Base-by-base conservation (phyloP, 441 rosid genomes). In the Mallotus repandus region DNA sequence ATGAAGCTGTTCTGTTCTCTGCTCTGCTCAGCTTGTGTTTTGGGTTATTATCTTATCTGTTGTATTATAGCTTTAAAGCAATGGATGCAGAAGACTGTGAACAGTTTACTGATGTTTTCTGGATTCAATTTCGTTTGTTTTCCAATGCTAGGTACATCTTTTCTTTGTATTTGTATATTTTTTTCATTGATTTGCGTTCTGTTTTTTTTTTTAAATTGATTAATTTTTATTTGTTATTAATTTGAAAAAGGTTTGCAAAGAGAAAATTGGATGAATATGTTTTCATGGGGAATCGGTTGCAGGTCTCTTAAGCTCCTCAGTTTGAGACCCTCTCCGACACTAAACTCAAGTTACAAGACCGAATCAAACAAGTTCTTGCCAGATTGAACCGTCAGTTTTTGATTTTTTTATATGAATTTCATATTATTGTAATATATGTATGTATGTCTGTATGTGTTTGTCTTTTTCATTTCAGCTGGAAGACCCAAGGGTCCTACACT, bases 81-180 rank as follows among this genome's bases (percentile, higher is more conserved):
- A 96, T 96, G 99, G 97, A 96, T 82, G 97, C 89, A 0, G 99
- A 93, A 83, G 98, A 90, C 4, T 91, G 93, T 68, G 94, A 82
- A 55, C 84, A 77, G 49, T 91, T 88, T 69, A 96, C 96, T 3
- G 96, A 93, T 85, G 98, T 93, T 43, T 91, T 87, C 72, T 89
- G 96, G 92, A 86, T 91, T 80, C 86, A 96, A 71, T 93, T 93
- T 64, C 81, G 71, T 75, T 84, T 86, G 49, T 52, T 84, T 60
- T 74, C 86, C 83, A 93, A 91, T 56, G 90, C 94, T 19, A 93
- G 97, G 98, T 93, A 66, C 68, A 56, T 79, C 41, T n/a, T 16
- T 16, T 14, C 41, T 32, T 32, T 53, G 13, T 35, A 19, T 65
- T 35, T 35, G 22, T 53, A 6, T 10, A 5, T 60, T 48, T 38